Conservation (phyloP, 2,329 filamentous ascomycete genomes). For the Westerdykella ornata region DNA sequence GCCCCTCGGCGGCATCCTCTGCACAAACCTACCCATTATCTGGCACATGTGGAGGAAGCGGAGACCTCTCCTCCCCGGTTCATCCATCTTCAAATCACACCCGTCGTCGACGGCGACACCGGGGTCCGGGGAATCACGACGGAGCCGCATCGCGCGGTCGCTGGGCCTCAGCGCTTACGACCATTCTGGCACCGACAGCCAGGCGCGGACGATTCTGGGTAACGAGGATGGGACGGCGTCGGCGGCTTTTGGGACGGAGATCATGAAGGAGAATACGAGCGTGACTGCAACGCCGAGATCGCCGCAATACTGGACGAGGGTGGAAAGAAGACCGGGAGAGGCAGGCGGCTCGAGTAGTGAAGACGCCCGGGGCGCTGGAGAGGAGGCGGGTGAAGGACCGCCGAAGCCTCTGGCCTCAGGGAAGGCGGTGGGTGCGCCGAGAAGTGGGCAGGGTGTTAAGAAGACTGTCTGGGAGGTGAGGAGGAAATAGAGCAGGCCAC, state of each 20-base stretch:
- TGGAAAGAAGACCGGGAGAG: conserved; percentile 14
- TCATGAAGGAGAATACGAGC: not conserved
- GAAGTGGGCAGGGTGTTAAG: conserved; percentile 17
- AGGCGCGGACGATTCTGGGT: conserved; percentile 12
- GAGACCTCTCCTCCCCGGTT: conserved; percentile 10
- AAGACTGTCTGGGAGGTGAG: conserved; percentile 29
- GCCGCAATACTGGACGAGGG: conserved; percentile 16
- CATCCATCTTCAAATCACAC: conserved; percentile 14
- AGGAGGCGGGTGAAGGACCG: not conserved
- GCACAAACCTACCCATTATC: conserved; percentile 31
- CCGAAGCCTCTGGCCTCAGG: not conserved
- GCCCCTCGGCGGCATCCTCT: conserved; percentile 30
- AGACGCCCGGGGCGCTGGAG: not conserved
- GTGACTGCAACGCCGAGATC: conserved; percentile 6
- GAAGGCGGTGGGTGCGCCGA: conserved; percentile 2
- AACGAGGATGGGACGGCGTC: conserved; percentile 5
- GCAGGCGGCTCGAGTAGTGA: conserved; percentile 1
- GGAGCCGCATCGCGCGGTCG: conserved; percentile 16
- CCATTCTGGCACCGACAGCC: conserved; percentile 21
- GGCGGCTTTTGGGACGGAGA: not conserved
- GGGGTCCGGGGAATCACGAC: conserved; percentile 14
- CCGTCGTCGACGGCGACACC: conserved; percentile 16
- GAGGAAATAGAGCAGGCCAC: conserved; percentile 8
- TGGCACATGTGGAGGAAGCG: conserved; percentile 32
- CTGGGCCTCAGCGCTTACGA: conserved; percentile 21